Evolutionary conservation across 768 basidiomycete genomes (phyloP).

Genomic region (Leccinum subgranulosum): DNA sequence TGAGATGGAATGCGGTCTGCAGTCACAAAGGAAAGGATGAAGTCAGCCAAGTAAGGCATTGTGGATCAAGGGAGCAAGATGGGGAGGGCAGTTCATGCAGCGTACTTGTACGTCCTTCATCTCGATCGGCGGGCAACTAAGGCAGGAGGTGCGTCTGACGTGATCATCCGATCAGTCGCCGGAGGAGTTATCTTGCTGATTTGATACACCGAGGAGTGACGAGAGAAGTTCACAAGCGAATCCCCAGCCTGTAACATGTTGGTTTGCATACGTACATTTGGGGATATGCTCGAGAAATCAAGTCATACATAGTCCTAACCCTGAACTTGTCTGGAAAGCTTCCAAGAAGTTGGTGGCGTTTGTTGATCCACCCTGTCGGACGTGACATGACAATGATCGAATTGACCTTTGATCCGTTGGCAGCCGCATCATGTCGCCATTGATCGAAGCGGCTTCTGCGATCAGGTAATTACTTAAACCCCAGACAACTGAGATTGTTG

Average conservation of each 20-base stretch:
- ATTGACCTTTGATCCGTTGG: too few relatives aligned
- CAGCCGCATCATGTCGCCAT: too few relatives aligned
- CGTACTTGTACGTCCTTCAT: conserved; percentile 10
- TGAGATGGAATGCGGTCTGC: conserved; percentile 52
- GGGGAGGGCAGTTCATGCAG: background rate
- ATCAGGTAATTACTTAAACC: too few relatives aligned
- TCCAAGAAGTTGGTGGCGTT: too few relatives aligned
- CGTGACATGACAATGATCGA: too few relatives aligned
- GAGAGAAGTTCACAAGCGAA: background rate
- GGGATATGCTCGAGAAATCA: too few relatives aligned
- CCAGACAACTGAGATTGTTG: too few relatives aligned
- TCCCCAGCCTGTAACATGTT: background rate
- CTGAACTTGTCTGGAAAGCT: too few relatives aligned
- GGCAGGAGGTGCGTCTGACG: background rate
- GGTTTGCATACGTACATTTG: too few relatives aligned
- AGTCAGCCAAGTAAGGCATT: conserved; percentile 72
- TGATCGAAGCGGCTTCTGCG: too few relatives aligned
- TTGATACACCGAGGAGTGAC: background rate
- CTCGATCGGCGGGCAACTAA: background rate
- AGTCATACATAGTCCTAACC: too few relatives aligned
- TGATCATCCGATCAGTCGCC: background rate
- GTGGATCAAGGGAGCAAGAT: conserved; percentile 4
- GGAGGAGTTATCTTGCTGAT: background rate
- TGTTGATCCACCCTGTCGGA: too few relatives aligned
- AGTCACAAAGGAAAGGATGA: conserved; percentile 53